These are phyloP conservation scores for Entelexis paramagnoliae DNA, from an alignment of 1,139 yeast genomes.

Conservation along the genomic window DNA sequence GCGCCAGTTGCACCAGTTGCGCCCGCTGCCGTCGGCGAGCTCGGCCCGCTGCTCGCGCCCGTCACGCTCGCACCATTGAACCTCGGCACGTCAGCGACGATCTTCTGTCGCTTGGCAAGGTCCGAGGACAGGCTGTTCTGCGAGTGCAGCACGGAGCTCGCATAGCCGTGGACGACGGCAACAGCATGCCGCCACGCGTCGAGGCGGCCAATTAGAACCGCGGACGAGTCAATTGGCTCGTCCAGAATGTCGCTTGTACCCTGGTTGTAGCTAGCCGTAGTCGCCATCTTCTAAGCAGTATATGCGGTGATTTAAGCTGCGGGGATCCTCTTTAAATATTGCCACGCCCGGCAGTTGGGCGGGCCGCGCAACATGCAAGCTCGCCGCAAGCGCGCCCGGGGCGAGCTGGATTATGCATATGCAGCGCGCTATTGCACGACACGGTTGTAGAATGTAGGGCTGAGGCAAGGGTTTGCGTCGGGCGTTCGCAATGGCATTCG, in stretches of 20 bases:
- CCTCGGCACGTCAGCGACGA: slow-evolving; percentile 30
- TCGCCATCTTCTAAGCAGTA: no score
- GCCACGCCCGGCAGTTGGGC: not conserved
- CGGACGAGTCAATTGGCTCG: slow-evolving; percentile 32
- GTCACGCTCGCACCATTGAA: slow-evolving; percentile 25
- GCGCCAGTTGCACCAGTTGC: no score
- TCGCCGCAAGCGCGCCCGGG: not conserved
- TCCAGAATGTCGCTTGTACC: slow-evolving; percentile 19
- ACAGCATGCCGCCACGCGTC: slow-evolving; percentile 34
- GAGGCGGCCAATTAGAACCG: slow-evolving; percentile 30
- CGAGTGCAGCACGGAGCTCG: slow-evolving; percentile 26
- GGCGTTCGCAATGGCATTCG: no score
- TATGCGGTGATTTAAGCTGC: no score
- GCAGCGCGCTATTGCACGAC: no score
- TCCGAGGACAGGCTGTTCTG: slow-evolving; percentile 29
- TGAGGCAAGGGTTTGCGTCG: no score
- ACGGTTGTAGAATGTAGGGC: no score
- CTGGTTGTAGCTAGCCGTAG: not conserved
- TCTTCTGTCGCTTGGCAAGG: slow-evolving; percentile 31
- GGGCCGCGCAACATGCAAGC: slow-evolving; percentile 15
- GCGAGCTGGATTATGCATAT: not conserved
- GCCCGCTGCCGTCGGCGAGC: no score
- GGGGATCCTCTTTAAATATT: not conserved
- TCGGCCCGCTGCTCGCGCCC: slow-evolving; percentile 20
- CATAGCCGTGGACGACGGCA: slow-evolving; percentile 28